These are phyloP conservation scores for Aspergillus cavernicola DNA, from an alignment of 495 filamentous ascomycete species.

Conservation along the genomic window DNA sequence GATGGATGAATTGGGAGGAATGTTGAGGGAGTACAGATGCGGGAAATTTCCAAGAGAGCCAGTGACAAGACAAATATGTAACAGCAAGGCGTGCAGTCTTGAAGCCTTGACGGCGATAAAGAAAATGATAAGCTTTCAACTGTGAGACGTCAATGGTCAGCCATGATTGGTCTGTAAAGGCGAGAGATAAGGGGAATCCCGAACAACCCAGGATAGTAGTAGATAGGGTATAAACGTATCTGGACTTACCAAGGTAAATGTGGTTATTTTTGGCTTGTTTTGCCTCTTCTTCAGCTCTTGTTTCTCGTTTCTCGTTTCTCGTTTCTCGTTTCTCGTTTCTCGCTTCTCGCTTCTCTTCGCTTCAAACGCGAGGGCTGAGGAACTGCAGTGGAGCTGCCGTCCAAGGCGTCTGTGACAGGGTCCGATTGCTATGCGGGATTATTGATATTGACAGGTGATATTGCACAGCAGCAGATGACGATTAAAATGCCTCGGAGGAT, in stretches of 20 bases:
- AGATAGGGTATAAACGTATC: not conserved
- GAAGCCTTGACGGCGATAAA: constrained; percentile 13
- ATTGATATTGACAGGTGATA: constrained; percentile 4
- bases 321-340: no score
- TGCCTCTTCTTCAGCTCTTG: constrained; percentile 2
- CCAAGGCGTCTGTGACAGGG: not conserved
- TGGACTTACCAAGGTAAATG: no score
- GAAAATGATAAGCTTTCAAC: constrained; percentile 22
- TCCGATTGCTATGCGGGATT: constrained; percentile 17
- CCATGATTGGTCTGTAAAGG: constrained; percentile 24
- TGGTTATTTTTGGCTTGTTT: constrained; percentile 1
- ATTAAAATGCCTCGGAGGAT: constrained; percentile 19
- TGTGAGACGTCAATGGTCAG: constrained; percentile 20
- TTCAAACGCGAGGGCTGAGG: not conserved
- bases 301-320: not conserved
- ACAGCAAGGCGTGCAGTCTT: constrained; percentile 4
- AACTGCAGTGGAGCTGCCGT: constrained; percentile 1
- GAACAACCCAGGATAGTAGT: no score
- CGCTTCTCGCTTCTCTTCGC: no score
- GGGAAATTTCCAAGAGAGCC: constrained; percentile 11
- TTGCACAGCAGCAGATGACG: constrained; percentile 6
- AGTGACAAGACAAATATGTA: constrained; percentile 21
- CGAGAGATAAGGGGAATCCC: constrained; percentile 30
- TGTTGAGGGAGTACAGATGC: constrained; percentile 15
- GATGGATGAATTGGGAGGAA: constrained; percentile 6